Evolutionary conservation across 768 basidiomycete species (phyloP).

Genomic region (Tremella mesenterica): DNA sequence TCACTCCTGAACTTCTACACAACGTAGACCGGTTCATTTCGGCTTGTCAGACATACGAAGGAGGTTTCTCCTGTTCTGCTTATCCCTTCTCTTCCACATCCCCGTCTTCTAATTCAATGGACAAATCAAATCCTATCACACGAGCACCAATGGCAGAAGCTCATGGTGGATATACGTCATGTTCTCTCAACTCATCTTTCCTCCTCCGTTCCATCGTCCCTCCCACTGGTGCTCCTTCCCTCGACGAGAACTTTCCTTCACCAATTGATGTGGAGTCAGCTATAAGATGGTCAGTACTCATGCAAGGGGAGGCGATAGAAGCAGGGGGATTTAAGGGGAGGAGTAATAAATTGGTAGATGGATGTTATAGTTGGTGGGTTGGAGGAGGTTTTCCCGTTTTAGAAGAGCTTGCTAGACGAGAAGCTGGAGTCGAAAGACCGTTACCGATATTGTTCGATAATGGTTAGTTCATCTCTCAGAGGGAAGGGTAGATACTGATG

Average conservation of each 20-base stretch:
- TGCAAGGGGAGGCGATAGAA: conserved; percentile 77
- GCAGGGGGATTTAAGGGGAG: conserved; percentile 87
- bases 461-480: neutral
- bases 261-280: conserved; percentile 56
- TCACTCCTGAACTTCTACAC: conserved; percentile 76
- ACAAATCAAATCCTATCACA: too few species aligned
- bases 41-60: conserved; percentile 89
- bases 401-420: conserved; percentile 48
- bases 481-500: conserved; percentile 24
- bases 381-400: conserved; percentile 76
- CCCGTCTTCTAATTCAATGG: neutral
- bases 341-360: conserved; percentile 97
- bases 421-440: conserved; percentile 2
- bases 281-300: conserved; percentile 69
- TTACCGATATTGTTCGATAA: neutral
- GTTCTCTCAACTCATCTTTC: conserved; percentile 75
- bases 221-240: conserved; percentile 1
- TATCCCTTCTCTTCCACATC: conserved; percentile 51
- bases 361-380: conserved; percentile 99
- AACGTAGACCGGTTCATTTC: conserved; percentile 71
- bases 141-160: conserved; percentile 75
- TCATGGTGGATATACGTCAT: conserved; percentile 96
- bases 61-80: conserved; percentile 77
- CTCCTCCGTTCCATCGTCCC: conserved; percentile 52
- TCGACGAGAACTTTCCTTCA: conserved; percentile 36